Base-by-base conservation (phyloP, 345 rosid species). In the Xanthoceras sorbifolium region DNA sequence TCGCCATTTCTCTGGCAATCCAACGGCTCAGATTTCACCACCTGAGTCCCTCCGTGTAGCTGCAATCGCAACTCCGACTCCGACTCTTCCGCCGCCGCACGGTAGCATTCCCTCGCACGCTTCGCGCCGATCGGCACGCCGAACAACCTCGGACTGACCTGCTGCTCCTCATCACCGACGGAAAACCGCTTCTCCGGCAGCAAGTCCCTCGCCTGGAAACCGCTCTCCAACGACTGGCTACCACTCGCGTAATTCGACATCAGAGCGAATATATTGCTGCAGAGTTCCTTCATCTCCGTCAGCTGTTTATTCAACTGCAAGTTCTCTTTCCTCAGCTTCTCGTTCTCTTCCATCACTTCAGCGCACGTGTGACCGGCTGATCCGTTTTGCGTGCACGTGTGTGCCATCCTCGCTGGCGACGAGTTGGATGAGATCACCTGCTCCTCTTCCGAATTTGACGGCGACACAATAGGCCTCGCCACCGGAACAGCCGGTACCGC, bases 291-390 rank as follows among this genome's bases (percentile, higher is more conserved):
- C 92, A 94, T 83, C 75, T 87, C 90, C 17, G 90, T 48, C n/a
- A 94, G 77, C 81, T 94, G 93, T 63, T 87, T 86, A 74, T 78
- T 86, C 28, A 94, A 81, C 79, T 85, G 85, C 29, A 84, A 72
- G 81, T 94, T 94, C 81, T 86, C 93, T 57, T 75, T 91, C 81
- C 90, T 82, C 85, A 94, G 76, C 80, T 89, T 86, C 81, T 90
- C 94, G 86, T 92, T 94, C 81, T 94, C 97, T 64, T 89, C 93
- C 36, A 89, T 65, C 1, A 94, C 60, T 82, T 89, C 97, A 66
- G 81, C 82, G 62, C 84, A 76, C 44, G 83, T 76, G 50, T 82
- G 64, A 74, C 74, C 75, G 3, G 79, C 80, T 20, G 82, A 34
- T 29, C 76, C 64, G 3, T 69, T 25, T 48, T 40, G 76, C 17